These are phyloP conservation scores for Ballota nigra DNA, from an alignment of 257 asterid species.

Conservation along the genomic window DNA sequence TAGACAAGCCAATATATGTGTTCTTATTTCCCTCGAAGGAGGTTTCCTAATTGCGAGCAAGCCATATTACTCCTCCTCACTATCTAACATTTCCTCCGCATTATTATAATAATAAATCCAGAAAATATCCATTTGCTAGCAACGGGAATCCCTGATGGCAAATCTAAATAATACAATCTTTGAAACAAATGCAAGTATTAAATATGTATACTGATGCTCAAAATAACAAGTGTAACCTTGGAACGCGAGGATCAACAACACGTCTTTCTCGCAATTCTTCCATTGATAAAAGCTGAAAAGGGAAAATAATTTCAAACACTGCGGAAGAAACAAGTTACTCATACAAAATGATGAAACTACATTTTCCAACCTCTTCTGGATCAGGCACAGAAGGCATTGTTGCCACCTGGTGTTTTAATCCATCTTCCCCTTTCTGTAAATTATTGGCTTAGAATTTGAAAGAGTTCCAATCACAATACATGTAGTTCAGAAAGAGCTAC, in stretches of 20 bases:
- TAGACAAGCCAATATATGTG: conserved; percentile 1
- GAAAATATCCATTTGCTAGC: not conserved
- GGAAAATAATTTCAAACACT: conserved; percentile 11
- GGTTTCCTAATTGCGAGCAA: not conserved
- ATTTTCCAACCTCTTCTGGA: conserved; percentile 68
- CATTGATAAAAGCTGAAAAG: conserved; percentile 76
- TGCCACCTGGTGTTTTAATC: conserved; percentile 80
- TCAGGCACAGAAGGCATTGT: conserved; percentile 69
- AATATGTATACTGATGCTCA: conserved; percentile 12
- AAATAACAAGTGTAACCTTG: conserved; percentile 51
- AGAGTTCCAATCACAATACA: conserved; percentile 14
- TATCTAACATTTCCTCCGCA: not conserved
- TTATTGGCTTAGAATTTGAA: conserved; percentile 10
- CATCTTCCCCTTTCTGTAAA: conserved; percentile 77
- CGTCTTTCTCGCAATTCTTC: conserved; percentile 87
- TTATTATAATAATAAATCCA: not conserved
- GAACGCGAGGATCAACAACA: conserved; percentile 84
- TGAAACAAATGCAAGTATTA: conserved; percentile 16
- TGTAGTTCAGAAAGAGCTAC: not conserved
- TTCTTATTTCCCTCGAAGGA: not conserved
- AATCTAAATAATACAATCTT: not conserved
- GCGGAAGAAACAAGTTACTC: conserved; percentile 5
- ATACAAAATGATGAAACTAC: conserved; percentile 14
- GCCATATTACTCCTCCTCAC: conserved; percentile 4
- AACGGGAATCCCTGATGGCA: not conserved